phyloP scores from a whole-genome alignment of 1,139 yeast species.

The Suhomyces guaymorum region DNA sequence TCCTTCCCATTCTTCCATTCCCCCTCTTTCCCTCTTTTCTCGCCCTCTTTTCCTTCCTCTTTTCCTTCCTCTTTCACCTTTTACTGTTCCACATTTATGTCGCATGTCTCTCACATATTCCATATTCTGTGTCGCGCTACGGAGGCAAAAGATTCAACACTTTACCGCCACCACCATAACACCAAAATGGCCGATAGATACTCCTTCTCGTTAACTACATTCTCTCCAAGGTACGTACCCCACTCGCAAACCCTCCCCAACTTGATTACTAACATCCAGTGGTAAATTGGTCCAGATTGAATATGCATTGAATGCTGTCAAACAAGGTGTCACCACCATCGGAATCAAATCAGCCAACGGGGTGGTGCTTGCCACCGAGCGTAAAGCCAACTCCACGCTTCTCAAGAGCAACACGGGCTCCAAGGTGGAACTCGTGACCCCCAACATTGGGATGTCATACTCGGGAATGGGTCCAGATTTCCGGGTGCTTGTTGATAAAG shows the following conservation, averaged over 20 bases:
- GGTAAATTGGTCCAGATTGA: conserved; percentile 98
- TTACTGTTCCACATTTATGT: background rate
- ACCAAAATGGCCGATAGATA: conserved; percentile 89
- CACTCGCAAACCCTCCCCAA: background rate
- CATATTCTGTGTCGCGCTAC: conserved; percentile 7
- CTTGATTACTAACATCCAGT: conserved; percentile 41
- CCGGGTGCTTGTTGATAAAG: conserved; percentile 89
- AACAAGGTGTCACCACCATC: conserved; percentile 95
- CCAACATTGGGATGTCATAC: conserved; percentile 95
- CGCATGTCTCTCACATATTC: conserved; percentile 5
- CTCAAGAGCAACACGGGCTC: conserved; percentile 73
- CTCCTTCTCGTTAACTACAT: conserved; percentile 94
- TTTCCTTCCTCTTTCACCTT: conserved; percentile 1
- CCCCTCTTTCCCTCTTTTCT: too few species aligned
- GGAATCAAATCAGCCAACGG: conserved; percentile 98
- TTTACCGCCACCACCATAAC: conserved; percentile 4
- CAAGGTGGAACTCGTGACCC: conserved; percentile 84
- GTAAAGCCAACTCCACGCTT: conserved; percentile 80
- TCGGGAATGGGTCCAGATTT: conserved; percentile 99
- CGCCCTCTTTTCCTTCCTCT: too few species aligned
- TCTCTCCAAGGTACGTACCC: conserved; percentile 82
- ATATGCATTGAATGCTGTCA: conserved; percentile 95
- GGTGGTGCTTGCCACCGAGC: conserved; percentile 94
- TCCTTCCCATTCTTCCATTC: too few species aligned
- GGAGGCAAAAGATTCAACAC: conserved; percentile 15